Percentiles rank a stretch among this genome's conserved stretches.
These are phyloP conservation scores for Thyridium curvatum DNA, from an alignment of 2,329 filamentous ascomycete species.

Conservation along the genomic window DNA sequence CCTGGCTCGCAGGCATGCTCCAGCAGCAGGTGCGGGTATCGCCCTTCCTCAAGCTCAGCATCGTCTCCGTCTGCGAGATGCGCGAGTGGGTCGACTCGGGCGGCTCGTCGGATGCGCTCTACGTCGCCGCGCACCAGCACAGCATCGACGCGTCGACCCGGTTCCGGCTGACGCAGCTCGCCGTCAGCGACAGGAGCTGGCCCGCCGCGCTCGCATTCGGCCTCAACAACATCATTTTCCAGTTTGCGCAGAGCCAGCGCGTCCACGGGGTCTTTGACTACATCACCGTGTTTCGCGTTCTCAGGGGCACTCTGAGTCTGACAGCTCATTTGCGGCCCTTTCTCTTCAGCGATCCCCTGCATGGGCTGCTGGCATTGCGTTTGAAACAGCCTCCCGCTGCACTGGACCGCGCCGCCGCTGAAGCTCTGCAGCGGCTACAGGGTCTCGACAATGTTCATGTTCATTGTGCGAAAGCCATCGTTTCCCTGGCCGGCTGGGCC, in stretches of 20 bases:
- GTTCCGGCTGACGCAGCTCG: slow-evolving; percentile 54
- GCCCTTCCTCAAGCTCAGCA: slow-evolving; percentile 1
- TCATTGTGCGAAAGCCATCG: too few species aligned
- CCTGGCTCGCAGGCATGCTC: neutral
- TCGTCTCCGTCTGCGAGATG: neutral
- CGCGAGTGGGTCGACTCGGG: slow-evolving; percentile 1
- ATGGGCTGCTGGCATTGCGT: too few species aligned
- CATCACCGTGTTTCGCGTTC: neutral
- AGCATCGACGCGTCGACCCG: slow-evolving; percentile 27
- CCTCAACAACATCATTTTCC: slow-evolving; percentile 15
- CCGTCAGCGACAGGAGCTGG: slow-evolving; percentile 63
- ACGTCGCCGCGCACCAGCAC: slow-evolving; percentile 14
- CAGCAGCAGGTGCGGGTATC: neutral
- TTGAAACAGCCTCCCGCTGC: too few species aligned
- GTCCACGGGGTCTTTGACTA: neutral
- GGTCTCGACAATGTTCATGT: too few species aligned
- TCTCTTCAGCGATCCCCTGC: too few species aligned
- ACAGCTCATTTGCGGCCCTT: too few species aligned
- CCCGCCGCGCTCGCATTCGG: slow-evolving; percentile 14
- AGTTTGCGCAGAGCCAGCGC: slow-evolving; percentile 9
- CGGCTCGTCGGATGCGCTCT: slow-evolving; percentile 2
- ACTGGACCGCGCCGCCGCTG: too few species aligned
- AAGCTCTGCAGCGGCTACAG: too few species aligned
- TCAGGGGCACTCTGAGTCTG: too few species aligned
- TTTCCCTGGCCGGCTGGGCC: too few species aligned